Evolutionary conservation across 2,329 filamentous ascomycete genomes (phyloP).

Genomic region (Alternaria longipes): DNA sequence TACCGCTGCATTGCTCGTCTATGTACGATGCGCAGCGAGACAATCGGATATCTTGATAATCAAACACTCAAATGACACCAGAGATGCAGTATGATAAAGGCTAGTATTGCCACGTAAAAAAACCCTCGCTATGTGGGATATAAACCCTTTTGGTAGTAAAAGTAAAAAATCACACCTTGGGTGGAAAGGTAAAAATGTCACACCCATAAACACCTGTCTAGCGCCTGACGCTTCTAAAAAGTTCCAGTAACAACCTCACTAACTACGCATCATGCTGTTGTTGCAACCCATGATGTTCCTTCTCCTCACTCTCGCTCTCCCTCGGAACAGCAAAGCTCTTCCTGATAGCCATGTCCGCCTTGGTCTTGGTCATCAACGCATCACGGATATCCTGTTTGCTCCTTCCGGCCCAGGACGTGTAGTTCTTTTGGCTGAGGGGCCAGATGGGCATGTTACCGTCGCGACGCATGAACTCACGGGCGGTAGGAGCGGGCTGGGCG

Average conservation of each 20-base stretch:
- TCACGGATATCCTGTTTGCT: conserved; percentile 55
- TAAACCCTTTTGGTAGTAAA: background rate
- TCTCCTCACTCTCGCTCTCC: conserved; percentile 35
- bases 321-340: conserved; percentile 39
- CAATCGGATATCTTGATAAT: background rate
- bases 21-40: background rate
- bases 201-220: conserved; percentile 1
- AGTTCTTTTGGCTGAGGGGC: conserved; percentile 60
- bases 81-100: background rate
- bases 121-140: background rate
- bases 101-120: conserved; percentile 2
- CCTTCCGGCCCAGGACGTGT: conserved; percentile 47
- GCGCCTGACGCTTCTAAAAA: conserved; percentile 3
- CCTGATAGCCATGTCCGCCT: conserved; percentile 46
- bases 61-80: background rate
- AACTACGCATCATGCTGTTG: conserved; percentile 17
- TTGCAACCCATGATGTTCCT: conserved; percentile 25
- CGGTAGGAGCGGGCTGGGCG: conserved; percentile 62
- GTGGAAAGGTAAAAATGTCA: background rate
- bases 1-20: background rate
- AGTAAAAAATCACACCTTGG: background rate
- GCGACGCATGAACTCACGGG: conserved; percentile 61
- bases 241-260: background rate
- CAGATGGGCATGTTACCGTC: conserved; percentile 64
- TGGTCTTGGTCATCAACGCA: conserved; percentile 55